These are phyloP conservation scores for Posidonia australis DNA, from an alignment of 106 monocot genomes.

Conservation along the genomic window DNA sequence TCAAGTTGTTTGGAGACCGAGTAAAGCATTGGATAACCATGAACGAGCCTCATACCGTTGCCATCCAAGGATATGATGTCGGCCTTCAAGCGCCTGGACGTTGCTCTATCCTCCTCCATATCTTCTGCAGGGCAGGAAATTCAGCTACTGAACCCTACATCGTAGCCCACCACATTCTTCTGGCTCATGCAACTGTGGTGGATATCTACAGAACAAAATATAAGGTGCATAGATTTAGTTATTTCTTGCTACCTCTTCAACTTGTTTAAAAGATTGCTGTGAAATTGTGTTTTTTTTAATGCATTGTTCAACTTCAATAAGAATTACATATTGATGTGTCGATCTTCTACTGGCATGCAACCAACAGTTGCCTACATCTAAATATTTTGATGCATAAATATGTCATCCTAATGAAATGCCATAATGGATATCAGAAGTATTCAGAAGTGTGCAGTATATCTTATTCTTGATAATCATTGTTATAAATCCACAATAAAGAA, in stretches of 20 bases:
- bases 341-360: too few relatives aligned
- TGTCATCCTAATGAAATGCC: too few relatives aligned
- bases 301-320: too few relatives aligned
- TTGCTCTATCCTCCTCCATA: conserved; percentile 27
- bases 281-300: too few relatives aligned
- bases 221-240: conserved; percentile 19
- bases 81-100: conserved; percentile 38
- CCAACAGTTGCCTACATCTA: too few relatives aligned
- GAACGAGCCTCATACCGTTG: conserved; percentile 19
- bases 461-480: too few relatives aligned
- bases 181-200: conserved; percentile 34
- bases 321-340: too few relatives aligned
- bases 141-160: conserved; percentile 33
- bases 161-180: conserved; percentile 31
- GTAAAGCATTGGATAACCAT: conserved; percentile 28
- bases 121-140: conserved; percentile 22
- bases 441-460: too few relatives aligned
- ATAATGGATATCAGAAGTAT: too few relatives aligned
- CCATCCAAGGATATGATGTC: conserved; percentile 24
- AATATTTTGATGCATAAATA: too few relatives aligned
- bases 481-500: not conserved
- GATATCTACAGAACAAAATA: conserved; percentile 32
- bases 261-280: too few relatives aligned
- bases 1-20: conserved; percentile 19
- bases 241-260: not conserved